Conservation (phyloP, 1,284 basidiomycete species). For the Kwoniella shivajii region DNA sequence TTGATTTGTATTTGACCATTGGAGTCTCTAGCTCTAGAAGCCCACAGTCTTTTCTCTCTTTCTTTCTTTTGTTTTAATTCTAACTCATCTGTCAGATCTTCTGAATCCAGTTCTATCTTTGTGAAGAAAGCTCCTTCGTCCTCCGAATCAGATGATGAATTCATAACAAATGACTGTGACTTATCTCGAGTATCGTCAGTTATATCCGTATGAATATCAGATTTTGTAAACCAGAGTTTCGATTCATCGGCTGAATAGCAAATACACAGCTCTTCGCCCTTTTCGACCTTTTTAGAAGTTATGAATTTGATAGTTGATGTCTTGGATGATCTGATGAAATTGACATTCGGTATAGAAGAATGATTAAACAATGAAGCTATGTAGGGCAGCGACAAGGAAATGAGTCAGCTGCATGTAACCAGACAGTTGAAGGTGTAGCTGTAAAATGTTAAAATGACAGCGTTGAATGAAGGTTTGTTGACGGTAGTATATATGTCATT, state of each 20-base stretch:
- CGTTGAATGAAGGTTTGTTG: neutral
- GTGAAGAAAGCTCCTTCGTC: neutral
- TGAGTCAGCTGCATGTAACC: neutral
- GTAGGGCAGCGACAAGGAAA: neutral
- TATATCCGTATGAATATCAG: neutral
- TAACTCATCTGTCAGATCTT: constrained; percentile 1
- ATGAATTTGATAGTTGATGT: constrained; percentile 41
- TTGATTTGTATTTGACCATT: neutral
- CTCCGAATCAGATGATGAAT: neutral
- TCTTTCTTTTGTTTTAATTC: neutral
- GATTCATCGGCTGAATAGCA: constrained; percentile 52
- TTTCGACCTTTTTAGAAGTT: constrained; percentile 32
- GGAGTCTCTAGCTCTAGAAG: neutral
- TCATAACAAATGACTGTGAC: constrained; percentile 1
- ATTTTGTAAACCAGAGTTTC: constrained; percentile 49
- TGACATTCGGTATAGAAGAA: constrained; percentile 52
- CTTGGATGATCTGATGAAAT: constrained; percentile 41
- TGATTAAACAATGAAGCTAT: constrained; percentile 55
- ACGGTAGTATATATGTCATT: neutral
- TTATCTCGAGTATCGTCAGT: neutral
- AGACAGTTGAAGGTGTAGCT: neutral
- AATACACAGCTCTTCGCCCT: constrained; percentile 50
- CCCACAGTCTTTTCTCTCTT: neutral
- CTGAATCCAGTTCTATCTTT: constrained; percentile 1
- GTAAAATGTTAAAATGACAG: neutral